Base-by-base conservation (phyloP, 2,329 filamentous ascomycete species). In the Exophiala spinifera region DNA sequence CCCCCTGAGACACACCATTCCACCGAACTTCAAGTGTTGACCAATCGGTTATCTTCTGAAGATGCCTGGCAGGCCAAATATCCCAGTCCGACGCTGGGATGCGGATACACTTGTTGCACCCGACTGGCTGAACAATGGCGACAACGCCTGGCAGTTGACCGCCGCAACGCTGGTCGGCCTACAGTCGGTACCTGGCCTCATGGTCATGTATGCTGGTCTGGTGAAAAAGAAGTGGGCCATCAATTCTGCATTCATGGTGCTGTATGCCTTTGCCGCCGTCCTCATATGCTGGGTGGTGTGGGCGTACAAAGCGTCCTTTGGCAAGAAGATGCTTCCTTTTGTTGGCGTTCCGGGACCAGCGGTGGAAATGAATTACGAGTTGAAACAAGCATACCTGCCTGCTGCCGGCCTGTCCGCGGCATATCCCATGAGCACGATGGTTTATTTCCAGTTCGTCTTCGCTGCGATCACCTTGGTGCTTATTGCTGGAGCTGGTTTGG, bases 381-480 rank as follows among this genome's bases (percentile, higher is more conserved):
- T 79, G 28, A 59, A 55, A 13, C 76, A 77, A 62, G 72, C 74
- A 1, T 53, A 57, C 19, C 65, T 79, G 1, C 76, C 76, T 2
- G 70, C 72, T 17, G 72, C 76, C 5, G 67, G 60, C n/a, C 46
- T 76, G 17, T 62, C 59, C 5, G 70, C 74, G 48, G 69, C 71
- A 56, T 78, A 75, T 57, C 74, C 75, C 0, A 65, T 75, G 50
- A 68, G 71, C 4, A 79, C 76, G 2, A 79, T 79, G 77, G 67
- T 79, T 0, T 79, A 79, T 64, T 79, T 79, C 66, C 77, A 79
- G 59, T 79, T 79, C 59, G 76, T 78, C 44, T 79, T 79, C 64
- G 76, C 76, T 0, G 76, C 76, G 39, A 79, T 79, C 59, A 79
- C 77, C 0, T 61, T 79, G 1, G 70, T 77, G 47, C 74, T 79